Evolutionary conservation across 2,329 filamentous ascomycete species (phyloP).

Genomic region (Emergomyces africanus): DNA sequence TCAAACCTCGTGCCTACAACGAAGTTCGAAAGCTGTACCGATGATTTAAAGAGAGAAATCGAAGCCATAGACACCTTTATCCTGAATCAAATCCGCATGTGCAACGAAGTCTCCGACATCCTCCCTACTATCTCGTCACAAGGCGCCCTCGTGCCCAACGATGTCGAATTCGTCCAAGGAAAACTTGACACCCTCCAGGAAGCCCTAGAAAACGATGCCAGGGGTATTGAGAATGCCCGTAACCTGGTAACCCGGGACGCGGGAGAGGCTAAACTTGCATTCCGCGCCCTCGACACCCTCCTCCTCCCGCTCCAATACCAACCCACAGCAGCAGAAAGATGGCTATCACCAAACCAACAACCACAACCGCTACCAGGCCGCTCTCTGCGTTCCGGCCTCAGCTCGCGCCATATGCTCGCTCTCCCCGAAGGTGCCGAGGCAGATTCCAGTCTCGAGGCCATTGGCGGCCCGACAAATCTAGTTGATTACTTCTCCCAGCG

Average conservation of each 20-base stretch:
- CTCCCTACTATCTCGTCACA: slow-evolving; percentile 50
- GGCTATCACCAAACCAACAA: slow-evolving; percentile 30
- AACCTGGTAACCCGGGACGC: slow-evolving; percentile 51
- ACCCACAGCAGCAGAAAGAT: slow-evolving; percentile 29
- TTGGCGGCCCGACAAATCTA: slow-evolving; percentile 45
- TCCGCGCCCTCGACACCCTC: slow-evolving; percentile 62
- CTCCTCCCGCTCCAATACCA: slow-evolving; percentile 55
- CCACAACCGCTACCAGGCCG: slow-evolving; percentile 24
- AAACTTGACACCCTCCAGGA: slow-evolving; percentile 52
- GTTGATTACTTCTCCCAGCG: slow-evolving; percentile 52
- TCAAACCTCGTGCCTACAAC: slow-evolving; percentile 73
- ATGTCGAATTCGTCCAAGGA: slow-evolving; percentile 50
- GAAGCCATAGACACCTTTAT: slow-evolving; percentile 68
- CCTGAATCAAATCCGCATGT: slow-evolving; percentile 58
- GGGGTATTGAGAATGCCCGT: slow-evolving; percentile 45
- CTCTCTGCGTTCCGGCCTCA: slow-evolving; percentile 27
- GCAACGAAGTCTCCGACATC: slow-evolving; percentile 64
- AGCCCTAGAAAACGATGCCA: slow-evolving; percentile 50
- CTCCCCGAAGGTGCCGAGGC: slow-evolving; percentile 35
- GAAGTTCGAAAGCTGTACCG: slow-evolving; percentile 79
- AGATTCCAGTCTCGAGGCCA: slow-evolving; percentile 31
- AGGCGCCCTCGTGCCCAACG: slow-evolving; percentile 51
- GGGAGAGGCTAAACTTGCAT: slow-evolving; percentile 56
- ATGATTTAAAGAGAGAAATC: slow-evolving; percentile 67
- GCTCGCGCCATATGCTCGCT: slow-evolving; percentile 27